These are phyloP conservation scores for Cajanus cajan DNA, from an alignment of 306 rosid genomes.

Conservation along the genomic window DNA sequence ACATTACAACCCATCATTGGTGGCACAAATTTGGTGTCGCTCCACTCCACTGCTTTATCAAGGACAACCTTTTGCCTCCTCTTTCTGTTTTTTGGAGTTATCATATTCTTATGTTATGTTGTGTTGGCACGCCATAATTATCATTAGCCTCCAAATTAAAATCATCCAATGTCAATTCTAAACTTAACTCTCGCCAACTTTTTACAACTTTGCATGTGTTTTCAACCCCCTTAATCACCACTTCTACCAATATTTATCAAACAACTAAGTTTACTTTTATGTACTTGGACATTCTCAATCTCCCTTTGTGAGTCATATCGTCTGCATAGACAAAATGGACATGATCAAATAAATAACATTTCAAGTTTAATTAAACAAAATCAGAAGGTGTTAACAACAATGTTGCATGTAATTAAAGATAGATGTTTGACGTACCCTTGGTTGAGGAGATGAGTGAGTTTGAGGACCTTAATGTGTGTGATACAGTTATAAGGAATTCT, in stretches of 20 bases:
- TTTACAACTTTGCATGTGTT: not conserved
- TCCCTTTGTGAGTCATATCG: too few relatives aligned
- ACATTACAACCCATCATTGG: constrained; percentile 25
- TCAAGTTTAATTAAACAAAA: not conserved
- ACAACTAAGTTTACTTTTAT: not conserved
- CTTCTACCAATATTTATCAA: not conserved
- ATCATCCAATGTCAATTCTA: not conserved
- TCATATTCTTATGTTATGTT: not conserved
- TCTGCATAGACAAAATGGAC: too few relatives aligned
- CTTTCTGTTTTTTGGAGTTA: not conserved
- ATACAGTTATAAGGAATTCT: not conserved
- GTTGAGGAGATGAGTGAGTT: not conserved
- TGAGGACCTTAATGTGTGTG: constrained; percentile 18
- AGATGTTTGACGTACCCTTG: not conserved
- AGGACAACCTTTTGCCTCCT: constrained; percentile 19
- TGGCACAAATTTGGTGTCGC: constrained; percentile 2
- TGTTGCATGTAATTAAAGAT: not conserved
- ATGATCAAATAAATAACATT: not conserved
- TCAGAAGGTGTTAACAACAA: not conserved
- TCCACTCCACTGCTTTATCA: constrained; percentile 2
- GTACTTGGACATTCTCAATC: not conserved
- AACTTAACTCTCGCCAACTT: not conserved
- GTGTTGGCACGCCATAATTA: constrained; percentile 1
- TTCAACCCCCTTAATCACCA: not conserved
- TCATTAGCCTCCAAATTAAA: not conserved